Conservation (phyloP, 371 early-diverging fungal species). For the Capillidium rhysosporum region DNA sequence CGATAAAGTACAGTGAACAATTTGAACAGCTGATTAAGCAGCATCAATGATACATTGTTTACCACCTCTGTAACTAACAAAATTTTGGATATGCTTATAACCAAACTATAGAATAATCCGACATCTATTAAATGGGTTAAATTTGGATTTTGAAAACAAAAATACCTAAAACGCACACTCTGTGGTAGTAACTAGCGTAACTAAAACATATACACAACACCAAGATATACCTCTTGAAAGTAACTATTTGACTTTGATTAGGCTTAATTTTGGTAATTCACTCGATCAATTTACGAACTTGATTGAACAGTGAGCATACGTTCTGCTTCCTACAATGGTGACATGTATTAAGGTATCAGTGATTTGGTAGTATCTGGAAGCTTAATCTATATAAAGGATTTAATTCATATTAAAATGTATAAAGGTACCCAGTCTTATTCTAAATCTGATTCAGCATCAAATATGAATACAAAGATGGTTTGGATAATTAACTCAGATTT, state of each 20-base stretch:
- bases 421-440: too few species aligned
- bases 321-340: background rate
- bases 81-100: too few species aligned
- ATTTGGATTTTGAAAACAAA: too few species aligned
- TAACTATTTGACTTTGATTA: background rate
- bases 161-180: background rate
- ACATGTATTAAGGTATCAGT: constrained; percentile 26
- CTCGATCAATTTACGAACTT: background rate
- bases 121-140: too few species aligned
- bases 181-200: background rate
- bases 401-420: too few species aligned
- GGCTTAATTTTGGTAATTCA: background rate
- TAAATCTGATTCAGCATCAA: background rate
- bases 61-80: too few species aligned
- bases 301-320: background rate
- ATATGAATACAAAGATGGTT: constrained; percentile 15
- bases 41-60: too few species aligned
- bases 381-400: background rate
- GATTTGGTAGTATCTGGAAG: too few species aligned
- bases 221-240: background rate
- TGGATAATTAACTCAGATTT: constrained; percentile 23
- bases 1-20: too few species aligned
- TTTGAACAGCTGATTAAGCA: too few species aligned
- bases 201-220: background rate
- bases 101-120: too few species aligned